These are phyloP conservation scores for Lyophyllum semitale DNA, from an alignment of 768 basidiomycete genomes.

Conservation along the genomic window DNA sequence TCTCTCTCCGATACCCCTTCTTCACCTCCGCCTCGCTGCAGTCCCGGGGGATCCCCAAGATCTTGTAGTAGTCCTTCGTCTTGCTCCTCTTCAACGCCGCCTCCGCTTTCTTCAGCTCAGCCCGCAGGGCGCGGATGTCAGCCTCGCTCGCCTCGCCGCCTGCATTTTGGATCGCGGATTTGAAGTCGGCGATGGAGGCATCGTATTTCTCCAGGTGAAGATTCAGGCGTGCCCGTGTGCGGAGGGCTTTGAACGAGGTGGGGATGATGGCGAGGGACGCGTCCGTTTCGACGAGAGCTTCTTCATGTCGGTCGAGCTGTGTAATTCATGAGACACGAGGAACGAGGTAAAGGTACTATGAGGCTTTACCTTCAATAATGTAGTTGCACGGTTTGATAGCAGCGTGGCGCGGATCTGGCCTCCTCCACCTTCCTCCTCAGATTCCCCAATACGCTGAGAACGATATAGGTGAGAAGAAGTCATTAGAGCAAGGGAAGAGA, in stretches of 20 bases:
- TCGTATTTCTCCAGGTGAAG: constrained; percentile 78
- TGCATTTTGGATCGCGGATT: constrained; percentile 75
- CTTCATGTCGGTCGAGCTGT: constrained; percentile 64
- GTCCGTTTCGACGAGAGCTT: constrained; percentile 73
- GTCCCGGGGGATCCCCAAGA: constrained; percentile 62
- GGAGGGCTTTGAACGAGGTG: constrained; percentile 80
- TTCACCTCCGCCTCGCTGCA: constrained; percentile 77
- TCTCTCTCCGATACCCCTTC: constrained; percentile 89
- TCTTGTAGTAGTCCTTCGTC: constrained; percentile 89
- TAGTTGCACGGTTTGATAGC: constrained; percentile 82
- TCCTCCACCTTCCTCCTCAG: constrained; percentile 73
- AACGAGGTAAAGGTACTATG: not conserved
- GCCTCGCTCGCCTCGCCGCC: constrained; percentile 60
- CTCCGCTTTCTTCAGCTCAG: constrained; percentile 81
- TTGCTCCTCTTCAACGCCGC: constrained; percentile 83
- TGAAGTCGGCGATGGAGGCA: constrained; percentile 72
- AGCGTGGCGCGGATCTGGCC: constrained; percentile 81
- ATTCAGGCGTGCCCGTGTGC: constrained; percentile 82
- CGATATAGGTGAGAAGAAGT: not conserved
- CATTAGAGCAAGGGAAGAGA: not conserved
- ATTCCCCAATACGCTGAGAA: constrained; percentile 61
- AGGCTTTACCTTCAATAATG: constrained; percentile 64
- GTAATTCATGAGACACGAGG: constrained; percentile 7
- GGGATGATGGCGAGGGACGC: constrained; percentile 64
- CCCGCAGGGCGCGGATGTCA: constrained; percentile 61